Base-by-base conservation (phyloP, 2,329 filamentous ascomycete species). In the Tolypocladium endophyticum region DNA sequence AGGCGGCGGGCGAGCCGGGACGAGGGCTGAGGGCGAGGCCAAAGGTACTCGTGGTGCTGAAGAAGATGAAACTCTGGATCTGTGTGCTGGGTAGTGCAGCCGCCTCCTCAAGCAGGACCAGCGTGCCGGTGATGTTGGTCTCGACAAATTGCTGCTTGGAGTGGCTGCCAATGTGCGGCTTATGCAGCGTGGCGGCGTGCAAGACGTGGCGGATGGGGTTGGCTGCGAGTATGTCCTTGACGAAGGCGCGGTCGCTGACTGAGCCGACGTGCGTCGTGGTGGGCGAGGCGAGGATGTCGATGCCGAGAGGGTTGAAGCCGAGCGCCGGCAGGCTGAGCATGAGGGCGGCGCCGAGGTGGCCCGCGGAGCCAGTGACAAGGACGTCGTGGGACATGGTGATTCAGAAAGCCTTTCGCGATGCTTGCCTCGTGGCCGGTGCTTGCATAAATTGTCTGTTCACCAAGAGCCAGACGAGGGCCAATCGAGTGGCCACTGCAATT, bases 11-110 rank as follows among this genome's bases (percentile, higher is more conserved):
- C 0, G 61, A 56, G 1, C 74, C 74, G 0, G 67, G 68, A 1
- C 60, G 56, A 0, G 76, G 74, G 57, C 71, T 72, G 9, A 79
- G 66, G 0, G 76, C 76, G 0, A 64, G 60, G 30, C 77, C 77
- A 33, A 79, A 79, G 0, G 74, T 64, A n/a, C 76, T 79, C 1
- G 77, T 79, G 0, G 77, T 79, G 63, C 74, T 77, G 62, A 78
- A 66, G 67, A 76, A 79, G 62, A 77, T 41, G 65, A 80, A 79
- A 56, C 74, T 75, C 20, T 73, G 61, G 16, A 77, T 65, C 3
- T 65, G 62, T 0, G 35, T 41, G 1, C 56, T 61, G 4, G 18
- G 35, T 3, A 65, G 59, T 11, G 65, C 61, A 23, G 71, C 65
- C 0, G 75, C 73, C 35, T 71, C 74, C 41, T 79, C 75, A 5